Evolutionary conservation across 2,329 filamentous ascomycete species (phyloP), one percentile per base, ranked within the genome.

Genomic region (Monilinia fructigena): DNA sequence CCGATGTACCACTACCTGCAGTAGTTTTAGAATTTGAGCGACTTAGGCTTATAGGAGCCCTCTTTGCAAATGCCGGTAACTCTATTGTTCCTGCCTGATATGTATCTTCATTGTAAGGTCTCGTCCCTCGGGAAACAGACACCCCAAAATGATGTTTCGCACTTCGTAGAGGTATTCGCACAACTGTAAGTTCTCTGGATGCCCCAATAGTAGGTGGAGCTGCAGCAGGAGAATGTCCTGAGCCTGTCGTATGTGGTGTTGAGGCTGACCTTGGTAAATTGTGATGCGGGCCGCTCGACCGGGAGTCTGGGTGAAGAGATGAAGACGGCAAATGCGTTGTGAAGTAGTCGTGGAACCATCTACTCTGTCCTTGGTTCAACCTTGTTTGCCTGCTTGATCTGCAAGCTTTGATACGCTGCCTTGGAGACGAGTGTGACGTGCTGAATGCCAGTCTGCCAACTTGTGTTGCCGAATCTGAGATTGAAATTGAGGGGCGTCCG

Each of bases 131-230:
- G 42, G 89, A 90, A 53, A 90, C 85, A 16, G 86, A 86, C 31
- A 87, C 91, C 35, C 95, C 95, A 74, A 96, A 97, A 79, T 99
- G 95, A 76, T 99, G 95, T 76, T 98, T 98, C 40, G 95, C 95
- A 72, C 90, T 93, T 73, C 89, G 90, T 69, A 99, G 81, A 6
- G 95, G 95, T 75, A 99, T 99, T 47, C 95, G 90, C 58, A 98
- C 95, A 7, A 98, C 92, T 0, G 95, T 97, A 71, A 95, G 87
- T 73, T 97, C 93, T 72, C 92, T 86, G 64, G 80, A 83, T 18
- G 83, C 78, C 69, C 86, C 85, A 60, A 88, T 81, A 60, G 85
- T 82, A 14, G 86, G 82, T 60, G 86, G 83, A n/a, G 85, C 81
- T 1, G 83, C 81, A 20, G 84, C 82, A 16, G 88, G 86, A 52